Base-by-base conservation (phyloP, 495 filamentous ascomycete genomes). In the Recurvomyces mirabilis region DNA sequence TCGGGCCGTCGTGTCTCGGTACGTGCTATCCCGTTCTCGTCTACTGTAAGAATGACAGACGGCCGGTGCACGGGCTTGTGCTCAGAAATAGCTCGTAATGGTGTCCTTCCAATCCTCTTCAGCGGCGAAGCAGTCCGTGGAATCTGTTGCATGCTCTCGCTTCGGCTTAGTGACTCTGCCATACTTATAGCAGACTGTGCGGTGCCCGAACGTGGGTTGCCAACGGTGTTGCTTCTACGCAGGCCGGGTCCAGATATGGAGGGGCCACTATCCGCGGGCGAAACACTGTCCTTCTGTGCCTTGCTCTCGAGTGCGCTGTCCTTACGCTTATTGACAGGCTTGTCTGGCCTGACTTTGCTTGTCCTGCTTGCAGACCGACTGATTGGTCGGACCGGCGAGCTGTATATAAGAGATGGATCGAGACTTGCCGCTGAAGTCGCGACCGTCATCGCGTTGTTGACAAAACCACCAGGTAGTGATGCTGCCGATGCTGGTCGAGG, bases 211-310 rank as follows among this genome's bases (percentile, higher is more conserved):
- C 58, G 17, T 20, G 54, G 49, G n/a, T 49, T 49, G 34, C 54
- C 60, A 30, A 59, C 58, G 5, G 62, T 65, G 38, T 61, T 61
- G 43, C 59, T 65, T 21, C 62, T 44, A 28, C 60, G 58, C 13
- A 63, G 25, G 20, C 36, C 36, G 25, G 59, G 52, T 36, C 44
- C 44, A 12, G 39, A 22, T 13, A 34, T 10, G n/a, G 37, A 7
- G 6, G 24, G 21, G 30, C 43, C 51, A 35, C 51, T 56, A 30
- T 49, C 30, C 1, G 39, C 32, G 4, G 48, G 42, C 22, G 40
- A 41, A 4, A 35, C 22, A 13, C 29, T 47, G 14, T 32, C 39
- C 2, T 12, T 9, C 21, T 29, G 29, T 1, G 38, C 6, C 17
- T 37, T 36, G 17, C 10, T 29, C 19, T 21, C 20, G 11, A 15